Base-by-base conservation (phyloP, 345 rosid species). In the Eutrema japonicum region DNA sequence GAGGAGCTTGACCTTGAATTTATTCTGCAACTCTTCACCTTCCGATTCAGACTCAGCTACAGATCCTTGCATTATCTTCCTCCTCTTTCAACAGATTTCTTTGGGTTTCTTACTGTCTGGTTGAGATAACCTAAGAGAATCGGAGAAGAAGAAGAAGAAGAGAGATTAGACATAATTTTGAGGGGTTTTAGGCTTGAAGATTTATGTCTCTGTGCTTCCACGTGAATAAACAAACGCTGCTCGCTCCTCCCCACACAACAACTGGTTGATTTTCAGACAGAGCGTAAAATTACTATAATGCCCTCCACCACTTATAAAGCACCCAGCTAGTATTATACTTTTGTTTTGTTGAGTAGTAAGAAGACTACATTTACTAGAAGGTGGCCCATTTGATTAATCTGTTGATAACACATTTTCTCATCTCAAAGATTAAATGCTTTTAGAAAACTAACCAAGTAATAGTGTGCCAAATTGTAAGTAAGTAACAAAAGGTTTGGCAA, bases 41-140 rank as follows among this genome's bases (percentile, higher is more conserved):
- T 82, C 87, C 18, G 77, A 47, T 81, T 81, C 89, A 64, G 76
- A 71, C 54, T 78, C 84, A 50, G 83, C 73, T 67, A 75, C 43
- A 80, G 82, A 82, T 67, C 80, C 84, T 82, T 75, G 94, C 98
- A 90, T 92, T 86, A 92, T 85, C 92, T 80, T 80, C 37, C 56
- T 42, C 7, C 73, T 50, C 56, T 52, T 58, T 63, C 45, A 55
- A 26, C 32, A 1, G 52, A 50, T 56, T 63, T 55, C 5, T 49
- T 42, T 8, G 4, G 40, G 33, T 47, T 59, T 50, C 13, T 56
- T 49, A 10, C 3, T 48, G 53, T 8, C 11, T 7, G 26, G 41
- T 51, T 45, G 51, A 37, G 60, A 38, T 3, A 48, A 22, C 2
- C 66, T 26, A 11, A 53, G 45, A 9, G 70, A 30, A 69, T 38